These are phyloP conservation scores for Iberis amara DNA, from an alignment of 441 rosid genomes.

Conservation along the genomic window DNA sequence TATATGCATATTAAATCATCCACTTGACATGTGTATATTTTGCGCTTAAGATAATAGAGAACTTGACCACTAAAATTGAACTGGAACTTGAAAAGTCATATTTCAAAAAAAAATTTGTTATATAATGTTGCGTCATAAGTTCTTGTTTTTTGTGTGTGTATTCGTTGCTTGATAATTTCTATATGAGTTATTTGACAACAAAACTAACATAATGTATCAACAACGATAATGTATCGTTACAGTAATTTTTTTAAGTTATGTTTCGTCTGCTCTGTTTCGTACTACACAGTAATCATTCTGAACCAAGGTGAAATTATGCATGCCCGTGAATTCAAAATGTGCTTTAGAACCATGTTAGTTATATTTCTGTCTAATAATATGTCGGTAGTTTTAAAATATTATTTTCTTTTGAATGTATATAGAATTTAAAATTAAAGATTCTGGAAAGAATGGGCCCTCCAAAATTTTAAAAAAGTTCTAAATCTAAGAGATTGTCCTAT, in stretches of 20 bases:
- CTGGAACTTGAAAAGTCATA: not conserved
- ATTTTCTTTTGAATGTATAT: not conserved
- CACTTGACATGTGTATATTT: constrained; percentile 11
- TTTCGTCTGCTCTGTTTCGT: not conserved
- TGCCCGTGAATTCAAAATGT: constrained; percentile 3
- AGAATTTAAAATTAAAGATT: constrained; percentile 13
- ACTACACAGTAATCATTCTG: not conserved
- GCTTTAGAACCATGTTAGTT: not conserved
- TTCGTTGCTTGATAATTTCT: not conserved
- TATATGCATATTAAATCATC: constrained; percentile 4
- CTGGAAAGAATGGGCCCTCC: constrained; percentile 18
- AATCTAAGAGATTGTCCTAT: constrained; percentile 20
- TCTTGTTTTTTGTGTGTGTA: not conserved
- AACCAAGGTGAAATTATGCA: not conserved
- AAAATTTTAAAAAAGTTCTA: not conserved
- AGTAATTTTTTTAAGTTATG: too few relatives aligned
- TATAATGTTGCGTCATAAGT: not conserved
- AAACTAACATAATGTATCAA: too few relatives aligned
- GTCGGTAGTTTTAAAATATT: constrained; percentile 3
- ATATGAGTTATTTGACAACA: not conserved
- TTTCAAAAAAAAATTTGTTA: not conserved
- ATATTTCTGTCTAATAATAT: not conserved
- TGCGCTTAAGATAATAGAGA: not conserved
- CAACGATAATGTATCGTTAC: too few relatives aligned
- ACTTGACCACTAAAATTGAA: not conserved